Base-by-base conservation (phyloP, 1,139 yeast species). In the Candida buenavistaensis region DNA sequence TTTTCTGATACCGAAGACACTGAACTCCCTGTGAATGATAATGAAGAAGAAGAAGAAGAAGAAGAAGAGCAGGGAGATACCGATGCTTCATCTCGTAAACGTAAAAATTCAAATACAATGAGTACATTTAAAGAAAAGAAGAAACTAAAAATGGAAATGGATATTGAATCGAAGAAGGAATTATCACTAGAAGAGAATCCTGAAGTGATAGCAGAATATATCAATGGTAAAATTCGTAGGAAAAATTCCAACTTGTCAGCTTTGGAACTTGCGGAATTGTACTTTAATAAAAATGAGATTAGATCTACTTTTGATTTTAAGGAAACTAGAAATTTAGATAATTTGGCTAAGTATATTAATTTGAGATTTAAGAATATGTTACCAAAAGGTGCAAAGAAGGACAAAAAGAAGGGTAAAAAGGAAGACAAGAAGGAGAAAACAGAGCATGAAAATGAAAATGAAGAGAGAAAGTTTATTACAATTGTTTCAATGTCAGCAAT, bases 401-500 rank as follows among this genome's bases (percentile, higher is more conserved):
- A 50, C 24, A 62, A 57, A 36, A 54, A 50, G 28, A 57, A 54
- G 36, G 43, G 50, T 17, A 48, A 54, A 23, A 28, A 52, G 25
- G 55, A 52, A 32, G 49, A 50, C 37, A 52, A 52, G 23, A 40
- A 41, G 17, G 30, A 34, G 23, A 37, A 38, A 45, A 46, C 14
- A 45, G 50, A 26, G 34, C 42, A 26, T 14, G 35, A 33, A 3
- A 27, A 30, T 12, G 28, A 31, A 12, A 37, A 30, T 5, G 59
- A 55, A 8, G 64, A 62, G 29, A 54, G 76, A 30, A 69, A 72
- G 43, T 75, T 70, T 46, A 59, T 82, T 14, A 65, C 82, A n/a
- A 61, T 82, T 3, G 55, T 84, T 12, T 74, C 86, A 4, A 72
- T 77, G 70, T 82, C 89, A 0, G 90, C 90, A 1, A 59, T 82